Conservation (phyloP, 2,329 filamentous ascomycete species). For the Rhynchosporium secalis region DNA sequence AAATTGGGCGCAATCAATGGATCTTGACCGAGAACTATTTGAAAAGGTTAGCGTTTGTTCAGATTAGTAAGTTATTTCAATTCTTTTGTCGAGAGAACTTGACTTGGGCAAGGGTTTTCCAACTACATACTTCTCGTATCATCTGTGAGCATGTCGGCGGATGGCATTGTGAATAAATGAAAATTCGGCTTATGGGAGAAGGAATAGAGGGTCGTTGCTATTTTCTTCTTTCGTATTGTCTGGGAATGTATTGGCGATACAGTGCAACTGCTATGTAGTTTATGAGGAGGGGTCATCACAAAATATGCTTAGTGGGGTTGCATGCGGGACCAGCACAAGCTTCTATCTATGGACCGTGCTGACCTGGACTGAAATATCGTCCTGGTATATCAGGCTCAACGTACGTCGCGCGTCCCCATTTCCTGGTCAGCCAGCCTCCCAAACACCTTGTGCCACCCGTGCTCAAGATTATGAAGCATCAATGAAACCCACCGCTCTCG, state of each 20-base stretch:
- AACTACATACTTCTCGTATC: constrained; percentile 51
- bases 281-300: no score
- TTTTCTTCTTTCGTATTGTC: no score
- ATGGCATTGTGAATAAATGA: constrained; percentile 34
- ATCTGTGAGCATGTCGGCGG: constrained; percentile 43
- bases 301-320: no score
- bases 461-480: constrained; percentile 22
- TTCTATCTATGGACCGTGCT: no score
- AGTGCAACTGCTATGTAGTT: no score
- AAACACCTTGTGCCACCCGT: constrained; percentile 14
- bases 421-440: neutral
- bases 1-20: constrained; percentile 87
- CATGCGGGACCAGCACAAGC: no score
- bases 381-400: no score
- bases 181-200: neutral
- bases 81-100: no score
- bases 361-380: no score
- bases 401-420: neutral
- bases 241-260: no score
- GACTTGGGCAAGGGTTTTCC: no score
- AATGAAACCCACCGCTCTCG: constrained; percentile 33
- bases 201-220: neutral
- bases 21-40: constrained; percentile 85
- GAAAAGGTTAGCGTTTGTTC: constrained; percentile 25
- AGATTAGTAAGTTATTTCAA: constrained; percentile 15